Evolutionary conservation across 2,329 filamentous ascomycete genomes (phyloP), one percentile per base, ranked within the genome.

Genomic region (Emergomyces pasteurianus): DNA sequence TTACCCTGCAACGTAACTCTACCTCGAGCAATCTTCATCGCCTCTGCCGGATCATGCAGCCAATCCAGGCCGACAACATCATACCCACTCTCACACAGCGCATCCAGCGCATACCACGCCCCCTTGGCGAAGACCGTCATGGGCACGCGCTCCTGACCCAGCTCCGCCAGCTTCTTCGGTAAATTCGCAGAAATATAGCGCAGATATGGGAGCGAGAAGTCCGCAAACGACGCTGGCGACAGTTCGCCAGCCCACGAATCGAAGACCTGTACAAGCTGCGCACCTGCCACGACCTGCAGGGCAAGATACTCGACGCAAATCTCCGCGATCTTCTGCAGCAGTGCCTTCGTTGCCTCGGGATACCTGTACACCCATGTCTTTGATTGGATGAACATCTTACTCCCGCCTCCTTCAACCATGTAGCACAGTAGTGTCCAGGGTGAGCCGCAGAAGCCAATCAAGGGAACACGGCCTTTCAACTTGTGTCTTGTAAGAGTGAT

Each of bases 61-160:
- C 94, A 99, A 76, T 99, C 94, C 66, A 99, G 80, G 5, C 94
- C 90, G 61, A 99, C 88, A 43, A 96, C 90, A 70, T 97, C 84
- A 79, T 97, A 99, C 47, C 91, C 92, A 18, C 92, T 83, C 69
- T 91, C 80, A 77, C 92, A 96, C 23, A 94, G 83, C 38, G 89
- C 86, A 67, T 96, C 89, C 56, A 99, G 81, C 3, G 91, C 90
- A 74, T 95, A 94, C 89, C 94, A 97, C 12, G 94, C 92, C 12
- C 94, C 94, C 79, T 99, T 99, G 42, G 94, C 91, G 74, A 99
- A 99, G 28, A 97, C 91, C 5, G 92, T 95, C 92, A 97, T 96
- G 2, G 94, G 94, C 2, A 99, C 92, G 12, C 79, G 81, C 61
- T 92, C 88, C 58, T 92, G 77, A 0, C 86, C 86, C 71, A 95